Percentiles rank a stretch among this genome's conserved stretches.
Evolutionary conservation across 140 eudicot genomes (phyloP).

Genomic region (Ambrosia hybrid): DNA sequence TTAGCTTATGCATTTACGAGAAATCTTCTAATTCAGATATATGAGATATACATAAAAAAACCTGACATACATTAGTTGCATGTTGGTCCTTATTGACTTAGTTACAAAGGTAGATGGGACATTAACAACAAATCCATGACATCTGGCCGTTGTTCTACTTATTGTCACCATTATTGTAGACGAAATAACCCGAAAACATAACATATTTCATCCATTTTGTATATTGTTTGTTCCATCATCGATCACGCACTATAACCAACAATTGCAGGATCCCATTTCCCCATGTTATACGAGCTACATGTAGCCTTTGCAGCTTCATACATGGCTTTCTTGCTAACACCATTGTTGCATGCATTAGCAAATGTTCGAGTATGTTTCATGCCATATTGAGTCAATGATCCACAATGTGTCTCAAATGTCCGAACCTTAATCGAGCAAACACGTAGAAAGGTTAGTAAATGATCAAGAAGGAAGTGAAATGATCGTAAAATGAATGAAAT

Average conservation of each 20-base stretch:
- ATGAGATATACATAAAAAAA: too few relatives aligned
- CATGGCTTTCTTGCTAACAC: constrained; percentile 35
- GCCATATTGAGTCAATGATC: constrained; percentile 81
- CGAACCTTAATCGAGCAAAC: constrained; percentile 48
- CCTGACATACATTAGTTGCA: too few relatives aligned
- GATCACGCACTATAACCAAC: constrained; percentile 56
- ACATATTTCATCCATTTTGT: neutral
- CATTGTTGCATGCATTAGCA: constrained; percentile 70
- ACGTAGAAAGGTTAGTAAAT: neutral
- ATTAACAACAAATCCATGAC: neutral
- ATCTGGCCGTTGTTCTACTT: neutral
- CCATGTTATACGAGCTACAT: constrained; percentile 44
- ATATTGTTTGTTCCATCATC: neutral
- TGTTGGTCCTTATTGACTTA: too few relatives aligned
- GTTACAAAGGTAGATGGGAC: constrained; percentile 7
- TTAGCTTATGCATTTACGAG: too few relatives aligned
- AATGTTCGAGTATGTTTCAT: constrained; percentile 87
- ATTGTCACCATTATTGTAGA: constrained; percentile 16
- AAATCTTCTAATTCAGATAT: too few relatives aligned
- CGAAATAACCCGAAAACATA: neutral
- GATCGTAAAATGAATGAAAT: neutral
- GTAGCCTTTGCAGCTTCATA: constrained; percentile 52
- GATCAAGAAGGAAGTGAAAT: neutral
- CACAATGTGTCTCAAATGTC: constrained; percentile 70
- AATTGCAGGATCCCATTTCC: constrained; percentile 35